phyloP scores from a whole-genome alignment of 352 stramenopile species.

The Pythium coloratum region DNA sequence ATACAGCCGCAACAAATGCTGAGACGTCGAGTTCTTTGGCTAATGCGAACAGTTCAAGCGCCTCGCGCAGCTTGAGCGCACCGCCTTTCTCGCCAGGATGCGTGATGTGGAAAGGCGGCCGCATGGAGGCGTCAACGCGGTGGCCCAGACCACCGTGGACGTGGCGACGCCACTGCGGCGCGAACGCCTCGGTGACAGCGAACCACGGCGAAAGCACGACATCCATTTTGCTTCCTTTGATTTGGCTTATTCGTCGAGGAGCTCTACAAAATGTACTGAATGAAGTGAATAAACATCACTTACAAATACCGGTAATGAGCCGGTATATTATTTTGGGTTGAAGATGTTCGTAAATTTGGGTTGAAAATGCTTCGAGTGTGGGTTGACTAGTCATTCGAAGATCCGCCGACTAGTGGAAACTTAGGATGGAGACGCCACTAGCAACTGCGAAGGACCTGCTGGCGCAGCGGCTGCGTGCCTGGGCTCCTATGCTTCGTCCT shows the following conservation, averaged over 20 bases:
- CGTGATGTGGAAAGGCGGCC: neutral
- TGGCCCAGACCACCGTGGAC: neutral
- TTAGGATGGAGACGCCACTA: too few relatives aligned
- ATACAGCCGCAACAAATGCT: neutral
- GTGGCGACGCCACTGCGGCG: slow-evolving; percentile 4
- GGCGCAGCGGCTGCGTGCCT: too few relatives aligned
- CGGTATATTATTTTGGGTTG: too few relatives aligned
- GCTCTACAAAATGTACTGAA: neutral
- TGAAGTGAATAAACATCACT: too few relatives aligned
- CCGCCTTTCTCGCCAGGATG: neutral
- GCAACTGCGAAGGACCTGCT: too few relatives aligned
- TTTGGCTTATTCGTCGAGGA: neutral
- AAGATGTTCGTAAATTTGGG: too few relatives aligned
- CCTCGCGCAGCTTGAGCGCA: neutral
- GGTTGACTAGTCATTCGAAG: too few relatives aligned
- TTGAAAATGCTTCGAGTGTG: too few relatives aligned
- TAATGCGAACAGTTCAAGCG: slow-evolving; percentile 4
- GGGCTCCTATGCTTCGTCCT: too few relatives aligned
- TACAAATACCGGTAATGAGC: too few relatives aligned
- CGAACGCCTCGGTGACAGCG: neutral
- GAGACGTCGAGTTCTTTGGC: neutral
- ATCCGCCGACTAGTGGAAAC: too few relatives aligned
- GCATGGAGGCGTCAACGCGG: neutral
- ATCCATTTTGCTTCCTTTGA: neutral
- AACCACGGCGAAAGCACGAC: neutral